Evolutionary conservation across 441 rosid species (phyloP).

Genomic region (Kokia cookei): DNA sequence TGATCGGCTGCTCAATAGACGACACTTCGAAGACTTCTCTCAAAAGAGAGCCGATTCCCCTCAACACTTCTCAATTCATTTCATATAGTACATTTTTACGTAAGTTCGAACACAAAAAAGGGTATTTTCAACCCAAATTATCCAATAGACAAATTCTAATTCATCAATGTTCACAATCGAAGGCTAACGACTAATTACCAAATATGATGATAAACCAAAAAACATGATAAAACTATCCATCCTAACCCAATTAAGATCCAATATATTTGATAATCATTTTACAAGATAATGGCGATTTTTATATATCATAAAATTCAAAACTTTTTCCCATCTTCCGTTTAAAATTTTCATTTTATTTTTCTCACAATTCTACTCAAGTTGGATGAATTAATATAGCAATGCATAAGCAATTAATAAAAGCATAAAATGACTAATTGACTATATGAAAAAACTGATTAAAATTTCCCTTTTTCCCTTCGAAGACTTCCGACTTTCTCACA

Average conservation of each 20-base stretch:
- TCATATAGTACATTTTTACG: neutral
- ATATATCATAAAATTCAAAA: neutral
- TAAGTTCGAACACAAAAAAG: neutral
- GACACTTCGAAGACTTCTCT: too few species aligned
- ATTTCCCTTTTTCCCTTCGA: neutral
- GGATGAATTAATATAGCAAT: neutral
- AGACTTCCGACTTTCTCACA: neutral
- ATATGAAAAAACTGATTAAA: neutral
- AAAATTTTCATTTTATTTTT: neutral
- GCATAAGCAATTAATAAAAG: neutral
- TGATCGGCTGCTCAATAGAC: too few species aligned
- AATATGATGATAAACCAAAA: neutral
- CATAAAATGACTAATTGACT: neutral
- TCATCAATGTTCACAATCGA: neutral
- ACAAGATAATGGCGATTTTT: neutral
- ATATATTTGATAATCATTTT: neutral
- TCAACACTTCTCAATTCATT: too few species aligned
- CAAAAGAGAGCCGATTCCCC: too few species aligned
- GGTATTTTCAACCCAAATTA: neutral
- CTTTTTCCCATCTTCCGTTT: neutral
- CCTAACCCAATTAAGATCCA: neutral
- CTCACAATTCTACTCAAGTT: neutral
- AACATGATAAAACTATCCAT: neutral
- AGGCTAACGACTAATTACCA: neutral
- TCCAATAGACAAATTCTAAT: neutral